phyloP scores from a whole-genome alignment of 345 rosid genomes.

The Brassica cretica region DNA sequence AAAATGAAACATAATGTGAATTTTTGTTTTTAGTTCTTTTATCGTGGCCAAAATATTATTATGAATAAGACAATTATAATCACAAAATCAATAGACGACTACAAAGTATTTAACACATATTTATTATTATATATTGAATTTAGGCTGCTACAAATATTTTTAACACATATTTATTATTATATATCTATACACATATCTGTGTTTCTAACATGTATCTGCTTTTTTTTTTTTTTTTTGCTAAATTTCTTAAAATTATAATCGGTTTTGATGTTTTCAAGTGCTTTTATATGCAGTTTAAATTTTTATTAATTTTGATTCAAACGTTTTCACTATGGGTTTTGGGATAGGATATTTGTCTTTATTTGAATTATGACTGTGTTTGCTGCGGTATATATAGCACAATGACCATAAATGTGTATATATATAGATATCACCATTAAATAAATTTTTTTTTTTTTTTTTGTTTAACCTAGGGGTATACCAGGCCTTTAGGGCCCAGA shows the following conservation, averaged over 20 bases:
- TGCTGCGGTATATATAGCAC: not conserved
- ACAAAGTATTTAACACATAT: not conserved
- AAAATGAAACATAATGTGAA: no score
- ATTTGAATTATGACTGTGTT: not conserved
- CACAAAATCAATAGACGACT: not conserved
- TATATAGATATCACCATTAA: not conserved
- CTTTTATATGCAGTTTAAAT: not conserved
- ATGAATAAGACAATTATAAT: no score
- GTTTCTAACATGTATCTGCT: not conserved
- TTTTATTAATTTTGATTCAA: not conserved
- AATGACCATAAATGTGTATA: not conserved
- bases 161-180: not conserved
- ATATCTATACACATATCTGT: not conserved
- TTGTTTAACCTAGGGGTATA: no score
- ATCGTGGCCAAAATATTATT: not conserved
- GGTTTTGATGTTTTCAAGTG: not conserved
- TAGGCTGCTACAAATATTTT: not conserved
- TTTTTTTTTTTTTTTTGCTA: not conserved
- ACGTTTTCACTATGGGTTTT: not conserved
- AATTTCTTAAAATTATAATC: not conserved
- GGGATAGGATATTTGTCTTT: conserved; percentile 3
- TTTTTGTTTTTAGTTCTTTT: not conserved
- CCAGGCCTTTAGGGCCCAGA: no score
- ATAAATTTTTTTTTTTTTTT: no score
- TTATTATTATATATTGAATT: no score